Conservation (phyloP, 805 yeast species). For the Nakazawaea wyomingensis region DNA sequence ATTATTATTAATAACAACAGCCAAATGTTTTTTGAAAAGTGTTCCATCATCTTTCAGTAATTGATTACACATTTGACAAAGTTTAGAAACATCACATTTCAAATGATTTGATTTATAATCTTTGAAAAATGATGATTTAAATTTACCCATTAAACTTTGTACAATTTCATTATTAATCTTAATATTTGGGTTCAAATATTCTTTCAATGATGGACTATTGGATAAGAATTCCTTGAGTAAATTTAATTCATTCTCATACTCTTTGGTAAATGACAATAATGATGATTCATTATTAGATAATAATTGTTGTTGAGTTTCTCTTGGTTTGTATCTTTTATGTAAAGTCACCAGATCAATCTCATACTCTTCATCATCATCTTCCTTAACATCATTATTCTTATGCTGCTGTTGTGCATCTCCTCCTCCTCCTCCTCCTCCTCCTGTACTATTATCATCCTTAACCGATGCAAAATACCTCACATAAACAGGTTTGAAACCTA, state of each 20-base stretch:
- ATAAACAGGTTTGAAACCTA: neutral
- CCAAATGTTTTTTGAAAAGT: neutral
- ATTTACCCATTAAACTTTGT: slow-evolving; percentile 4
- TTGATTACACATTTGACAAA: slow-evolving; percentile 11
- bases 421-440: slow-evolving; percentile 3
- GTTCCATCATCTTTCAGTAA: neutral
- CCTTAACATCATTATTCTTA: neutral
- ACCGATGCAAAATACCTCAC: slow-evolving; percentile 4
- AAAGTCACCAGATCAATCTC: slow-evolving; percentile 12
- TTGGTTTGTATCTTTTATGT: slow-evolving; percentile 2
- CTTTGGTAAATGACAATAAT: neutral
- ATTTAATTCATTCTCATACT: slow-evolving; percentile 5
- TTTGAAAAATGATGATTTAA: slow-evolving; percentile 3
- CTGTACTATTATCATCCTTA: no score
- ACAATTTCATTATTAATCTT: slow-evolving; percentile 1
- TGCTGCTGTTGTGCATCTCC: no score
- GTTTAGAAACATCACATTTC: slow-evolving; percentile 5
- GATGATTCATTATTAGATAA: no score
- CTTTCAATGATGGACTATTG: neutral
- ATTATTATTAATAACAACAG: no score
- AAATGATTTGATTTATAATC: neutral
- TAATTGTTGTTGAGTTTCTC: no score
- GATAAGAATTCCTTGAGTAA: slow-evolving; percentile 1
- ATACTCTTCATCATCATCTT: slow-evolving; percentile 4
- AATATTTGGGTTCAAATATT: neutral